Percentiles rank a stretch among this genome's conserved stretches.
Evolutionary conservation across 225 moss, liverwort and hornwort species (phyloP).

Genomic region (Straminergon stramineum): DNA sequence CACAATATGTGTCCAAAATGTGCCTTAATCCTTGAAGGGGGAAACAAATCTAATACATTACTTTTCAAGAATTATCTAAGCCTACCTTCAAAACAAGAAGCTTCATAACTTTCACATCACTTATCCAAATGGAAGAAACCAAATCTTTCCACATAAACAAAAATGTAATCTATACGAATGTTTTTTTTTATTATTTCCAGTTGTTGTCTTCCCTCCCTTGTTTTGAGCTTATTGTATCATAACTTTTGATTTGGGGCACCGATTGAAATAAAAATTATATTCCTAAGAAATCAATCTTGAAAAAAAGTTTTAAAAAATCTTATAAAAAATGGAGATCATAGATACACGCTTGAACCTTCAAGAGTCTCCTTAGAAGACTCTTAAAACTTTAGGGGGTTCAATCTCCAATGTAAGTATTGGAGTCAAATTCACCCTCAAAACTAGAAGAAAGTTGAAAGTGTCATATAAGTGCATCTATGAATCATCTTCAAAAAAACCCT

Average conservation of each 20-base stretch:
- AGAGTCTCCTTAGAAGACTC: rapidly evolving
- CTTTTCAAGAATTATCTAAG: not conserved
- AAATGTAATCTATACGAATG: not conserved
- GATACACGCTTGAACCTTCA: rapidly evolving
- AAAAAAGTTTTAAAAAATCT: too few species aligned
- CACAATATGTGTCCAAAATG: too few species aligned
- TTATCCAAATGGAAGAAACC: not conserved
- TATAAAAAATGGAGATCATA: too few species aligned
- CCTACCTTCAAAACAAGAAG: too few species aligned
- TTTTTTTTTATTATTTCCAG: not conserved
- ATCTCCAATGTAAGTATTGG: not conserved
- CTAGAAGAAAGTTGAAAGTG: not conserved
- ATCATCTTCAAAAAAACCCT: not conserved
- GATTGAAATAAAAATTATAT: too few species aligned
- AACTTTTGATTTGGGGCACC: too few species aligned
- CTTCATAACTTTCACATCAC: not conserved
- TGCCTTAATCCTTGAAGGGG: too few species aligned
- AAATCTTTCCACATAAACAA: not conserved
- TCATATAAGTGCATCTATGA: not conserved
- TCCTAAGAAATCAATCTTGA: too few species aligned
- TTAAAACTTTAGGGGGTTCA: too few species aligned
- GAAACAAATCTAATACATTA: not conserved
- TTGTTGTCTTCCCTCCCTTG: rapidly evolving
- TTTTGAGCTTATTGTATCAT: too few species aligned
- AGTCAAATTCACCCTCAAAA: not conserved